Conservation (phyloP, 768 basidiomycete species). For the Termitomyces sp. region DNA sequence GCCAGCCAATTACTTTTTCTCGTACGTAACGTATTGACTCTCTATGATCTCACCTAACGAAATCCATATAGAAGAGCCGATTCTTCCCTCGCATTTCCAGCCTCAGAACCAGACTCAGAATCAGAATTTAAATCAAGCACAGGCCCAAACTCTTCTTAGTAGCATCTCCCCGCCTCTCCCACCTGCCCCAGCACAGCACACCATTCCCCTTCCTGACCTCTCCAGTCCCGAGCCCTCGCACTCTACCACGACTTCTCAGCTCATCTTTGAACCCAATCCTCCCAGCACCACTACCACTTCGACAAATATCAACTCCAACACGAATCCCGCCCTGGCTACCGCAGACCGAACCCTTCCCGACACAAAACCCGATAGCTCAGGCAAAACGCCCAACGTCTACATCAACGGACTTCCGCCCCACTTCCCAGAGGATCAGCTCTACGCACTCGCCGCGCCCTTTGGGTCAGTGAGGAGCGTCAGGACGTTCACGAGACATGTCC, state of each 20-base stretch:
- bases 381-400: slow-evolving; percentile 74
- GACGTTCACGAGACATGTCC: slow-evolving; percentile 79
- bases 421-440: slow-evolving; percentile 75
- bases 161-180: slow-evolving; percentile 16
- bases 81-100: not conserved
- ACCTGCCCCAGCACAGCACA: slow-evolving; percentile 23
- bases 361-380: slow-evolving; percentile 1
- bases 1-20: not conserved
- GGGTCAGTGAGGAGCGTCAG: slow-evolving; percentile 73
- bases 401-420: slow-evolving; percentile 85
- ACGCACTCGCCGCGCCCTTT: slow-evolving; percentile 64
- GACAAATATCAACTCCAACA: not conserved
- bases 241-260: not conserved
- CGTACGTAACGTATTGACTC: not conserved
- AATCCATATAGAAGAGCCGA: not conserved
- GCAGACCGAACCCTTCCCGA: not conserved
- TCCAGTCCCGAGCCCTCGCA: slow-evolving; percentile 6
- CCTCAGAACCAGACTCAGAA: not conserved
- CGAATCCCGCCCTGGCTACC: not conserved
- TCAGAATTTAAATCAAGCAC: not conserved
- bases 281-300: not conserved
- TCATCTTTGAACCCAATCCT: not conserved
- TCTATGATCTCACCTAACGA: not conserved
- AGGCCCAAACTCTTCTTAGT: not conserved
- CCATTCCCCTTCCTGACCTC: slow-evolving; percentile 27